A percentile compares a stretch with the other conserved stretches of the same genome.
Conservation (phyloP, 1,284 basidiomycete species). For the Quambalaria eucalypti region DNA sequence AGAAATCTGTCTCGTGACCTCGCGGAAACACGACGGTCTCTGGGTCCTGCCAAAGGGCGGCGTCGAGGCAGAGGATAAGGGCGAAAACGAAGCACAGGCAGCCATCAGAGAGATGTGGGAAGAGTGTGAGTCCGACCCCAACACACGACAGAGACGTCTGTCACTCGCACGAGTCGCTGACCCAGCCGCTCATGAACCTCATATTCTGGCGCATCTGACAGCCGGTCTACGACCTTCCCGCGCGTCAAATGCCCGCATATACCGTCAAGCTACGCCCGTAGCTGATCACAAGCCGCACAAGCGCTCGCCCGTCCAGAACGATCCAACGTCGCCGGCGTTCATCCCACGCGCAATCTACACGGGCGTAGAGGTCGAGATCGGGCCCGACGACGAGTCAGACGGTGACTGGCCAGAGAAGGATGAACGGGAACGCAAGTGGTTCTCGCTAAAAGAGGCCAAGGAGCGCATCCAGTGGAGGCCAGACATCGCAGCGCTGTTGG, state of each 20-base stretch:
- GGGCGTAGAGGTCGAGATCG: conserved; percentile 22
- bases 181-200: neutral
- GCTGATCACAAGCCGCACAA: conserved; percentile 37
- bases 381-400: neutral
- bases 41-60: conserved; percentile 43
- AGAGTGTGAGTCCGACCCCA: conserved; percentile 20
- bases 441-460: conserved; percentile 19
- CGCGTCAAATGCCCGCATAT: neutral
- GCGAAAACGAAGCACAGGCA: conserved; percentile 22
- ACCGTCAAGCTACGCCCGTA: conserved; percentile 3
- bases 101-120: conserved; percentile 39
- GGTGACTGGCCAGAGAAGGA: conserved; percentile 30
- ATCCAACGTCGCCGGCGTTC: conserved; percentile 12
- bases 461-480: conserved; percentile 24
- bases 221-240: too few relatives aligned
- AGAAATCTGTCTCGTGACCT: conserved; percentile 30
- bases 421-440: conserved; percentile 20
- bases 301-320: conserved; percentile 9
- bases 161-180: neutral
- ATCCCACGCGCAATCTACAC: conserved; percentile 28
- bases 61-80: conserved; percentile 14
- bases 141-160: too few relatives aligned
- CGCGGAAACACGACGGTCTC: conserved; percentile 29
- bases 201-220: too few relatives aligned
- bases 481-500: conserved; percentile 13